Evolutionary conservation across 164 flowering plant species (phyloP).

Genomic region (Paratinospora sagittata): DNA sequence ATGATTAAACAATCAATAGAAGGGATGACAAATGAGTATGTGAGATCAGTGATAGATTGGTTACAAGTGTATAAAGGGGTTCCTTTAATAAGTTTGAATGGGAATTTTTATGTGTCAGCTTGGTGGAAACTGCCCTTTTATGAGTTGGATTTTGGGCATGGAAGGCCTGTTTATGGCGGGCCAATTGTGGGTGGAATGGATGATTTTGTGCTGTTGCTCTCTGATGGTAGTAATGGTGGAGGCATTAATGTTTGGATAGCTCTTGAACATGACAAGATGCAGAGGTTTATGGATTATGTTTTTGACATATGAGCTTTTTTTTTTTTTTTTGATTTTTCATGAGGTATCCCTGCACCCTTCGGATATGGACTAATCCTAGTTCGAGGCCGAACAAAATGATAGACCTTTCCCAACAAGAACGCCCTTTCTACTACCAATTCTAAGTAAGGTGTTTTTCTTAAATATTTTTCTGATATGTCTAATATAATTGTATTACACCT

Average conservation of each 20-base stretch:
- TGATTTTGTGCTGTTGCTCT: constrained; percentile 43
- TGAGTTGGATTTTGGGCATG: constrained; percentile 45
- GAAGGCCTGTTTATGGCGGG: constrained; percentile 35
- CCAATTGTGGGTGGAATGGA: constrained; percentile 36
- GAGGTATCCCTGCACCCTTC: too few relatives aligned
- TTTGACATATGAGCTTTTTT: constrained; percentile 24
- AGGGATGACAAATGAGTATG: constrained; percentile 33
- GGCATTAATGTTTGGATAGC: constrained; percentile 40
- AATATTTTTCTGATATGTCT: too few relatives aligned
- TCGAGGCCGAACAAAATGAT: too few relatives aligned
- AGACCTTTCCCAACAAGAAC: too few relatives aligned
- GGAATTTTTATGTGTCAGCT: constrained; percentile 41
- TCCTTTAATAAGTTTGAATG: constrained; percentile 31
- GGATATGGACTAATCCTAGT: too few relatives aligned
- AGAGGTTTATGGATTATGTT: constrained; percentile 26
- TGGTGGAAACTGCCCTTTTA: constrained; percentile 39
- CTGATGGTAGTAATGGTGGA: constrained; percentile 23
- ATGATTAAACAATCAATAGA: constrained; percentile 30
- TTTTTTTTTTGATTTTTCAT: too few relatives aligned
- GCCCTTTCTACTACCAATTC: too few relatives aligned
- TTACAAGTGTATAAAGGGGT: constrained; percentile 40
- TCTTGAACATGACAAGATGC: constrained; percentile 31
- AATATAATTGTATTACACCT: too few relatives aligned
- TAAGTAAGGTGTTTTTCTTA: too few relatives aligned
- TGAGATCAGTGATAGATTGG: constrained; percentile 44